Evolutionary conservation across 352 stramenopile species (phyloP).

Genomic region (Pythium plurisporium): DNA sequence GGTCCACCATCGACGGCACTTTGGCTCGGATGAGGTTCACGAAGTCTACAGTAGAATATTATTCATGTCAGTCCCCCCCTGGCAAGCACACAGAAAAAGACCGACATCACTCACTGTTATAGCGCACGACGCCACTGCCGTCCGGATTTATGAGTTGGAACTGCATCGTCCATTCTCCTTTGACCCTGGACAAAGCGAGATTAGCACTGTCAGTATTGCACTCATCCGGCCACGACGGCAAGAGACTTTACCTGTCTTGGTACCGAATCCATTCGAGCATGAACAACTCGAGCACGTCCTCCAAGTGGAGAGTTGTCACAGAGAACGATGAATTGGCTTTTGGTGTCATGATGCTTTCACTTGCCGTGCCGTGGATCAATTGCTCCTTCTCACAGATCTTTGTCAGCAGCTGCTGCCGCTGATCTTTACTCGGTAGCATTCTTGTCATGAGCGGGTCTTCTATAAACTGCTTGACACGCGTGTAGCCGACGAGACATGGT

Average conservation of each 20-base stretch:
- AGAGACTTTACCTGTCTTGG: constrained; percentile 57
- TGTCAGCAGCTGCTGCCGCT: constrained; percentile 37
- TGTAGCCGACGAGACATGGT: constrained; percentile 40
- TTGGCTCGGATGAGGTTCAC: constrained; percentile 51
- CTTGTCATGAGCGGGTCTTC: constrained; percentile 41
- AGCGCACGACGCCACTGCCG: constrained; percentile 53
- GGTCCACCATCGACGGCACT: constrained; percentile 41
- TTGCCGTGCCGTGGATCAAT: constrained; percentile 23
- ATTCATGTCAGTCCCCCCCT: too few species aligned
- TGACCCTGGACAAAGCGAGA: too few species aligned
- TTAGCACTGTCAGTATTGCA: too few species aligned
- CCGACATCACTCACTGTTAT: constrained; percentile 43
- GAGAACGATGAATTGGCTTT: constrained; percentile 11
- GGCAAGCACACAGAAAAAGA: too few species aligned
- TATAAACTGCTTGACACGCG: constrained; percentile 34
- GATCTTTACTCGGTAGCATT: constrained; percentile 46
- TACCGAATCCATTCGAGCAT: constrained; percentile 73
- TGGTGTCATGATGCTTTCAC: constrained; percentile 5
- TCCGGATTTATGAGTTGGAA: constrained; percentile 65
- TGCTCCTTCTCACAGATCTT: constrained; percentile 24
- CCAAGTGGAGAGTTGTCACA: constrained; percentile 41
- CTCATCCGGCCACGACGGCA: too few species aligned
- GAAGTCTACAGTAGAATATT: constrained; percentile 45
- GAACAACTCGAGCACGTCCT: constrained; percentile 63
- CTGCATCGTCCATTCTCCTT: constrained; percentile 50